Base-by-base conservation (phyloP, 2,329 filamentous ascomycete species). In the Fusarium sarcochroum region DNA sequence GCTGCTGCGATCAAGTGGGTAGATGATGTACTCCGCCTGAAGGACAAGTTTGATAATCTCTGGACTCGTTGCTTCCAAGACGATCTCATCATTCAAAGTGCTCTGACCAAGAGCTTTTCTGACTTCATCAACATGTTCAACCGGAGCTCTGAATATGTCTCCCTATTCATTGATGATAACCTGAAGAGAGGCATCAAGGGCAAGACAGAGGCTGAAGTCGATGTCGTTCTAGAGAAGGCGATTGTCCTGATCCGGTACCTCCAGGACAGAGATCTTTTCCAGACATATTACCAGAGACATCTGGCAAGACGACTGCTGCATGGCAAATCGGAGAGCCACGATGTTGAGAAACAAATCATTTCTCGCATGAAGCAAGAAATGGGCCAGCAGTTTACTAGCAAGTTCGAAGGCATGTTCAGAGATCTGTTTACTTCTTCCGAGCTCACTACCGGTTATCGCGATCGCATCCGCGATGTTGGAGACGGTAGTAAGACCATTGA, bases 251-350 rank as follows among this genome's bases (percentile, higher is more conserved):
- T 99, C 52, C 90, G 94, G 45, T 98, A 97, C 72, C 87, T 99
- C 37, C 89, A 90, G 56, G 95, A 98, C 75, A 96, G 95, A 80
- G 96, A 99, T 77, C 85, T 97, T 71, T 98, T 99, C 75, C 95
- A 99, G 81, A 89, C 92, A 6, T 99, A 99, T 79, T 98, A 99
- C 83, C 97, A 98, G 83, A 97, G 97, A 77, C 96, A 99, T 80
- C 86, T 99, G 23, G 95, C 93, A 44, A 91, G 93, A 62, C 90
- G 96, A 51, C 83, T 99, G 41, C 84, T 99, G 18, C 93, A 96
- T 81, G 93, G 91, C 76, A 97, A 96, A 74, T 95, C 93, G 0
- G 91, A 97, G 71, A 97, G 93, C 76, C 91, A 93, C 68, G 95
- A 98, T 74, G 93, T 94, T 1, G 96, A 99, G 80, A 94, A 95